Base-by-base conservation (phyloP, 441 rosid genomes). In the Rhodomyrtus psidioides region DNA sequence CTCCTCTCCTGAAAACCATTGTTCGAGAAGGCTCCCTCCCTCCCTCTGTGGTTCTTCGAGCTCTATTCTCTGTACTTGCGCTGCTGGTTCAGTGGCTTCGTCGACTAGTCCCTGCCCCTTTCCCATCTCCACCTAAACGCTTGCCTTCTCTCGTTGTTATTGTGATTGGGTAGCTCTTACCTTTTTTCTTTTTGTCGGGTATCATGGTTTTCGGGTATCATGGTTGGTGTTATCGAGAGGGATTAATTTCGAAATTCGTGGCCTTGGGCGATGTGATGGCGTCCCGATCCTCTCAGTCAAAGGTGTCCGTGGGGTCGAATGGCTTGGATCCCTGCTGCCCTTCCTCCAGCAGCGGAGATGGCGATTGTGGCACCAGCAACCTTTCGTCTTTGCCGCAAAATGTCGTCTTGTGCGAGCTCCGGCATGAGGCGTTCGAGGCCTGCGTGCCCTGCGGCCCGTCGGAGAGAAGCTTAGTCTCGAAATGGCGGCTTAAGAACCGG, bases 401-500 rank as follows among this genome's bases (percentile, higher is more conserved):
- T 87, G 83, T 95, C 53, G 94, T 95, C 51, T 90, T 97, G 53
- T 94, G 99, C 70, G 99, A 97, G 89, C 97, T 94, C 84, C 91
- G 99, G 82, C 99, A 95, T 81, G 96, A 92, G 59, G 94, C 95
- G 9, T 96, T 93, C 55, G 98, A 96, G 90, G 97, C 94, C 86
- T 90, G 94, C 39, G 87, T 85, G 16, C 93, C 94, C 42, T 86
- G 92, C 70, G 98, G 96, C 76, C 95, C 98, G 30, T 94, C 98
- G 46, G 94, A 96, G 84, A 93, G 90, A 42, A 92, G 95, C 14
- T 84, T 92, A 5, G 94, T 91, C 59, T 97, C 98, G 42, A 96
- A 94, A 90, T 97, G 99, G 99, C 94, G 99, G 86, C 97, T 92
- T 30, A 96, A 95, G 89, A 98, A 96, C 84, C 94, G 99, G 91